A percentile compares a stretch with the other conserved stretches of the same genome.
phyloP scores from a whole-genome alignment of 108 stramenopile species.

The Nannochloropsis granulata region DNA sequence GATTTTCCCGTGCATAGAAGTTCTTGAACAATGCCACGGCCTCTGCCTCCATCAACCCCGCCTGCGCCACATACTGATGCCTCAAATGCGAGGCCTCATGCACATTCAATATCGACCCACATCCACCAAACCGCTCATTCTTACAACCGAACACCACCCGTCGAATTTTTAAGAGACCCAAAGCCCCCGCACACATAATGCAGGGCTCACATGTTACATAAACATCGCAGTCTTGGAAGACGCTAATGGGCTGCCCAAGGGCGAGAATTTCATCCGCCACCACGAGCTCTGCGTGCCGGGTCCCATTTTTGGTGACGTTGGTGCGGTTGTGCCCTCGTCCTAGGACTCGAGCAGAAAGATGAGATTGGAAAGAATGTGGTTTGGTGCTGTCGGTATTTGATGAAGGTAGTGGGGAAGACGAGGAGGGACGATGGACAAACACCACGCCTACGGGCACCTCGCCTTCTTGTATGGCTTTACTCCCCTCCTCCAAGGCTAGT shows the following conservation, averaged over 20 bases:
- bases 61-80: constrained; percentile 9
- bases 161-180: constrained; percentile 22
- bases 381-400: neutral
- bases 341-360: neutral
- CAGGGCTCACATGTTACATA: constrained; percentile 42
- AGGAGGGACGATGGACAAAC: neutral
- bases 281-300: constrained; percentile 38
- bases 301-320: constrained; percentile 10
- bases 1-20: constrained; percentile 33
- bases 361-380: neutral
- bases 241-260: neutral
- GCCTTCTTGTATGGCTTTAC: neutral
- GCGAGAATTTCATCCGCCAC: constrained; percentile 14
- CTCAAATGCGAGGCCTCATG: constrained; percentile 14
- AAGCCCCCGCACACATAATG: constrained; percentile 40
- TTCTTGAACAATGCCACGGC: constrained; percentile 25
- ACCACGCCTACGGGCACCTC: neutral
- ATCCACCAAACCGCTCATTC: constrained; percentile 40
- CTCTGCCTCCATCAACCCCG: constrained; percentile 33
- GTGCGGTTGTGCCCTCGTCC: constrained; percentile 13
- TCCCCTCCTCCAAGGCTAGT: neutral
- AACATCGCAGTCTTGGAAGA: constrained; percentile 7
- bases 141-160: constrained; percentile 34
- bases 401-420: no score
- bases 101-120: constrained; percentile 35